Evolutionary conservation across 805 yeast species (phyloP), one percentile per base, ranked within the genome.

Genomic region (Candida andamanensis): DNA sequence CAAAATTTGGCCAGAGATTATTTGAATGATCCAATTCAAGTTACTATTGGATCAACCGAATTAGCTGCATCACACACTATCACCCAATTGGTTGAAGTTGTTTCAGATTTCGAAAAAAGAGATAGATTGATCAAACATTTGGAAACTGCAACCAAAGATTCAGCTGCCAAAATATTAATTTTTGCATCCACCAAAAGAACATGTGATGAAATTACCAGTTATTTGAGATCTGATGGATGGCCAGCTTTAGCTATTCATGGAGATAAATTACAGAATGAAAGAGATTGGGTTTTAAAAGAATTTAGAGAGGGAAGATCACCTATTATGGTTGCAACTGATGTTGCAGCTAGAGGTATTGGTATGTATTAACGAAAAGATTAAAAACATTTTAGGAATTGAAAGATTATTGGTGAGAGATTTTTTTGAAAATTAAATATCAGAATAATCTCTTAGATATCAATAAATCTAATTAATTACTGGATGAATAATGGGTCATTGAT

Each of bases 261-360:
- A 72, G 98, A 92, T 67, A 92, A 92, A 65, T 86, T 82, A 54
- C 98, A 92, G 72, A 75, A 80, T 59, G 97, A 92, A 69, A 89
- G 98, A 76, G 97, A 92, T 69, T 92, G 97, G 97, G 97, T 90
- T 49, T 71, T 92, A 63, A 74, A 69, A 48, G 96, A 90, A 67
- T 92, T 92, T 73, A 85, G 83, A 75, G 56, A 76, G 40, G 97
- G 97, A 51, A 84, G 80, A 63, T 79, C 94, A 35, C 95, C 96
- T 45, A 81, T 92, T 54, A 87, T 92, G 97, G 95, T 89, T 58
- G 98, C 98, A 42, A 92, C 98, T 45, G 98, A 92, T 65, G 98
- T 92, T 61, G 98, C 98, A 43, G 96, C 98, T 47, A 85, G 98
- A 76, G 98, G 98, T 79, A 87, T 92, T 71, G 97, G 95, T 86